Evolutionary conservation across 1,284 basidiomycete genomes (phyloP).

Genomic region (Fistulinella cinereoalba): DNA sequence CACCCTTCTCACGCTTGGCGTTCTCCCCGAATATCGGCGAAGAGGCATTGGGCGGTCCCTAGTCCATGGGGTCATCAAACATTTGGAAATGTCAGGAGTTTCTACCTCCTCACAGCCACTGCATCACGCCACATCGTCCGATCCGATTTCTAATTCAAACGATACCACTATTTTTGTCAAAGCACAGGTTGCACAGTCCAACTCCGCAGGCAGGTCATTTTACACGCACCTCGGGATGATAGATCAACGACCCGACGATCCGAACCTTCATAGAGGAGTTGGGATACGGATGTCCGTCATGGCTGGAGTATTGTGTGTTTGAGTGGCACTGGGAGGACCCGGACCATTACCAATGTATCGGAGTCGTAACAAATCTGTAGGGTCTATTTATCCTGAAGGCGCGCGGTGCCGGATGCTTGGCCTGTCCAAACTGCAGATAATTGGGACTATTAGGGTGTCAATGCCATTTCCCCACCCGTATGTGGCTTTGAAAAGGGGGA

Average conservation of each 20-base stretch:
- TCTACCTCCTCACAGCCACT: neutral
- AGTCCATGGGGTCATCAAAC: constrained; percentile 37
- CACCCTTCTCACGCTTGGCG: constrained; percentile 58
- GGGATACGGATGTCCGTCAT: constrained; percentile 21
- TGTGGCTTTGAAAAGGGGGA: too few species aligned
- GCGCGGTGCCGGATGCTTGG: too few species aligned
- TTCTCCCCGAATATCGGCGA: constrained; percentile 46
- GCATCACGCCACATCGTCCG: neutral
- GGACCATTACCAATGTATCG: too few species aligned
- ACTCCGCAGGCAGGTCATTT: constrained; percentile 24
- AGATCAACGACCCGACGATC: constrained; percentile 16
- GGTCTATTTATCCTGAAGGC: too few species aligned
- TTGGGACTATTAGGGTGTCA: too few species aligned
- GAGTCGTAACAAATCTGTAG: too few species aligned
- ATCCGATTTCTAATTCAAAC: neutral
- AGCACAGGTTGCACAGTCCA: constrained; percentile 28
- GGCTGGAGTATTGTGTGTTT: constrained; percentile 27
- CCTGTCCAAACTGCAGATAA: too few species aligned
- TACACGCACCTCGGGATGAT: constrained; percentile 30
- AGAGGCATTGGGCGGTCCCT: constrained; percentile 50
- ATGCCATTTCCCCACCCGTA: too few species aligned
- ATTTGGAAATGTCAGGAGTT: constrained; percentile 12
- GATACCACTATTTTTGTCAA: constrained; percentile 21
- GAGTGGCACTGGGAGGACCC: too few species aligned
- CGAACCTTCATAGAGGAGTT: constrained; percentile 11